Conservation (phyloP, 257 asterid species). For the Solanum neorickii region DNA sequence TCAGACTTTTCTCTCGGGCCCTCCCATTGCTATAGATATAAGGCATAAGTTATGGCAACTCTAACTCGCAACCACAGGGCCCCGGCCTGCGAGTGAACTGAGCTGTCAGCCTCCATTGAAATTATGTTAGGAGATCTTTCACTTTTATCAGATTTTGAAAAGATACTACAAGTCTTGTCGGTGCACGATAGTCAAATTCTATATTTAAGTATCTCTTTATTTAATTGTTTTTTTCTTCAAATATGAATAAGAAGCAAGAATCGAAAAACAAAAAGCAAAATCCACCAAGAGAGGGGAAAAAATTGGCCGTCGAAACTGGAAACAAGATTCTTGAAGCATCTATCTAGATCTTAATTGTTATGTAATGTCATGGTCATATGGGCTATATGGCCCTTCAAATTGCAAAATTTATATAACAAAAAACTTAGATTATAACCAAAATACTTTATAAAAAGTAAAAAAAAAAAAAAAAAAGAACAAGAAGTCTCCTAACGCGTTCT, state of each 20-base stretch:
- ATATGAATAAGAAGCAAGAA: neutral
- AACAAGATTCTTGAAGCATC: slow-evolving; percentile 11
- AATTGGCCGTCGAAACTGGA: neutral
- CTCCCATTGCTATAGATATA: too few species aligned
- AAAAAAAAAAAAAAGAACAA: neutral
- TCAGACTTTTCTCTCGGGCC: too few species aligned
- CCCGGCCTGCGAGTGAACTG: too few species aligned
- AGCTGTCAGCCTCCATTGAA: too few species aligned
- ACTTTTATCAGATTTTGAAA: too few species aligned
- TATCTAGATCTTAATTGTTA: neutral
- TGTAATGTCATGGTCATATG: neutral
- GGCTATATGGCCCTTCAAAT: slow-evolving; percentile 3
- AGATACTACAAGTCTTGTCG: too few species aligned
- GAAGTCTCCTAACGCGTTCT: slow-evolving; percentile 7
- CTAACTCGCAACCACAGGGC: too few species aligned
- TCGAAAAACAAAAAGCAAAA: neutral
- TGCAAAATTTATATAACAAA: neutral
- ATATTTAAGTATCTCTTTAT: too few species aligned
- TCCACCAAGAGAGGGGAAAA: neutral
- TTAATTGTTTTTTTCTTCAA: neutral
- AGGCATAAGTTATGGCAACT: too few species aligned
- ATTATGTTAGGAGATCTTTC: too few species aligned
- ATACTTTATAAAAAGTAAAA: slow-evolving; percentile 8
- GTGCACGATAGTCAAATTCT: neutral
- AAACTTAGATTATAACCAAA: neutral